Base-by-base conservation (phyloP, 768 basidiomycete genomes). In the Boletus speciosus region DNA sequence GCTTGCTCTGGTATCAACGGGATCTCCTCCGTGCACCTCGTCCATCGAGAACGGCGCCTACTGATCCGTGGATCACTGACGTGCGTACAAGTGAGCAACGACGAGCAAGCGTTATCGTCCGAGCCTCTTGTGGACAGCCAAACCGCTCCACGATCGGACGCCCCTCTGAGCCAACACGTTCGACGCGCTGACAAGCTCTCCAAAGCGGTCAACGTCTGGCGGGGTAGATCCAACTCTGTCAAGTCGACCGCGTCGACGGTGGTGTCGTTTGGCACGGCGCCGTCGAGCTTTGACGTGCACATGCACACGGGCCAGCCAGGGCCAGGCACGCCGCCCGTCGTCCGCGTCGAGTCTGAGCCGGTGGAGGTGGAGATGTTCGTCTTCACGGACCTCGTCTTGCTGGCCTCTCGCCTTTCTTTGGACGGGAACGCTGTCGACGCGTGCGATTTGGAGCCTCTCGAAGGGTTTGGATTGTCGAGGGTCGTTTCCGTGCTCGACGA, bases 1-100 rank as follows among this genome's bases (percentile, higher is more conserved):
- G 76, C 91, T 19, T 72, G 82, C 14, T 66, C 71, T 6, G 78
- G 80, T 0, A 81, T 95, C 56, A 74, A 78, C 23, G 87, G 87
- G 2, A 65, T 90, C 5, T 68, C 78, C 2, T 64, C 75, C 1
- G 71, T 75, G 1, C 79, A 75, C 23, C 76, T 96, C 2, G 85
- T 87, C 1, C 76, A 75, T 29, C 77, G 92, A 39, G 90, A 90
- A 54, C 80, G 94, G n/a, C 74, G 85, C 38, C 74, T 96, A 12
- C 73, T 94, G 37, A 79, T 81, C 52, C 83, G 86, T 58, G 92
- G 90, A 16, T 67, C 75, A 3, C 71, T 93, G 7, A 57, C 54
- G 27, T 71, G 63, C 35, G 65, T 74, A 9, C 74, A 80, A 10
- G 71, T 84, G 6, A 64, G 73, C 41, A 69, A 69, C n/a, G 74